Conservation (phyloP, 371 early-diverging fungal genomes). For the Mycotypha africana region DNA sequence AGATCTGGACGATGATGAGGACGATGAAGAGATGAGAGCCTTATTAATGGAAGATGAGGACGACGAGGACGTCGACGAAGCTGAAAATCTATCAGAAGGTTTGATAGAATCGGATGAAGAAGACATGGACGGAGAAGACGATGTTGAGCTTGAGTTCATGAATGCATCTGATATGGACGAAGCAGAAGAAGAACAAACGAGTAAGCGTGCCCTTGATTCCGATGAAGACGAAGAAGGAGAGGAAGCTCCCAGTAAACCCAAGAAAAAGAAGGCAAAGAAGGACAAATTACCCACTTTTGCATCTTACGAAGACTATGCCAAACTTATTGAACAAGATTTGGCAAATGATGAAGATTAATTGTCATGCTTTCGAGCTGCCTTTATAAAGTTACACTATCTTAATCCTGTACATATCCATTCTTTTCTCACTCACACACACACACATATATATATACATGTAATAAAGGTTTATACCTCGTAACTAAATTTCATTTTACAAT, state of each 20-base stretch:
- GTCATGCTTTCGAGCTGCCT: too few species aligned
- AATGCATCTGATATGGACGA: conserved; percentile 24
- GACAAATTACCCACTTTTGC: conserved; percentile 66
- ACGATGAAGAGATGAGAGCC: conserved; percentile 46
- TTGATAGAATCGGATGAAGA: conserved; percentile 43
- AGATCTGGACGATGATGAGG: conserved; percentile 38
- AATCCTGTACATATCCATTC: too few species aligned
- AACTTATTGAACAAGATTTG: conserved; percentile 24
- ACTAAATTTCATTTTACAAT: too few species aligned
- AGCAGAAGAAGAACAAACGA: conserved; percentile 23
- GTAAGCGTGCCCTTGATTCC: conserved; percentile 20
- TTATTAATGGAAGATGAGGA: conserved; percentile 39
- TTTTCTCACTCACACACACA: too few species aligned
- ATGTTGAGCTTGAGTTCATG: conserved; percentile 31
- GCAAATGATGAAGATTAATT: conserved; percentile 3
- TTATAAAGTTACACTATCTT: too few species aligned
- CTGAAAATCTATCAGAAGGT: conserved; percentile 26
- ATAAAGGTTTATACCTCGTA: too few species aligned
- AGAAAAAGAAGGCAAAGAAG: conserved; percentile 52
- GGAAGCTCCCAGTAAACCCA: conserved; percentile 6
- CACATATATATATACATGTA: too few species aligned
- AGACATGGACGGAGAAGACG: conserved; percentile 43
- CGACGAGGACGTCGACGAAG: conserved; percentile 25
- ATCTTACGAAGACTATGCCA: conserved; percentile 70
- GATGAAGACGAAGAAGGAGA: conserved; percentile 25